These are phyloP conservation scores for Coemansia sp. DNA, from an alignment of 192 early-diverging fungal species.

Conservation along the genomic window DNA sequence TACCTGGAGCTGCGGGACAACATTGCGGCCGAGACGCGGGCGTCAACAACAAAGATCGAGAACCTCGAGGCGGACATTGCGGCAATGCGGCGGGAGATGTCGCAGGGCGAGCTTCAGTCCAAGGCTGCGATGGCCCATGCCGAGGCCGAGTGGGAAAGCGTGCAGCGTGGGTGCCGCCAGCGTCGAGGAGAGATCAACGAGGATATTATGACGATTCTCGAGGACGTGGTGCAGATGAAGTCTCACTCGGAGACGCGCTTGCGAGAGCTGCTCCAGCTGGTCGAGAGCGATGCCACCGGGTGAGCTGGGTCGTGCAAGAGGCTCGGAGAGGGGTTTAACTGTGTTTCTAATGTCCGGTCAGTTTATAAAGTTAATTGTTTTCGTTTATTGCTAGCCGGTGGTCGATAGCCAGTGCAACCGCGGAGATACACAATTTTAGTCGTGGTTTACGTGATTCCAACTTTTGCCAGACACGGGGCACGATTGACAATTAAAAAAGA, in stretches of 20 bases:
- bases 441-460: no score
- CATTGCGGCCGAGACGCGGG: conserved; percentile 36
- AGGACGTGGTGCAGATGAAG: conserved; percentile 42
- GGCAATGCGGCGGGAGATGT: conserved; percentile 41
- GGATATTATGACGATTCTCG: conserved; percentile 39
- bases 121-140: conserved; percentile 41
- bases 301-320: no score
- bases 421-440: no score
- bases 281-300: conserved; percentile 7
- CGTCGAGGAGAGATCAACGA: conserved; percentile 45
- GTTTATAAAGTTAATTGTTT: no score
- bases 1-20: conserved; percentile 43
- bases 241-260: conserved; percentile 29
- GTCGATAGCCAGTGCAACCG: no score
- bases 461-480: no score
- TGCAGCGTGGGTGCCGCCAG: conserved; percentile 45
- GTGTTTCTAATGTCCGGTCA: no score
- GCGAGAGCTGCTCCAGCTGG: conserved; percentile 40
- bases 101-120: conserved; percentile 46
- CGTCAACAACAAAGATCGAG: conserved; percentile 44
- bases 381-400: no score
- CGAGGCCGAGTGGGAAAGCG: conserved; percentile 49
- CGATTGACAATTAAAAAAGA: no score
- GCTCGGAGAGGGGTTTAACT: no score
- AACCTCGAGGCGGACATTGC: conserved; percentile 47